A percentile compares a stretch with the other conserved stretches of the same genome.
These are phyloP conservation scores for Geranium rotundifolium DNA, from an alignment of 345 rosid genomes.

Conservation along the genomic window DNA sequence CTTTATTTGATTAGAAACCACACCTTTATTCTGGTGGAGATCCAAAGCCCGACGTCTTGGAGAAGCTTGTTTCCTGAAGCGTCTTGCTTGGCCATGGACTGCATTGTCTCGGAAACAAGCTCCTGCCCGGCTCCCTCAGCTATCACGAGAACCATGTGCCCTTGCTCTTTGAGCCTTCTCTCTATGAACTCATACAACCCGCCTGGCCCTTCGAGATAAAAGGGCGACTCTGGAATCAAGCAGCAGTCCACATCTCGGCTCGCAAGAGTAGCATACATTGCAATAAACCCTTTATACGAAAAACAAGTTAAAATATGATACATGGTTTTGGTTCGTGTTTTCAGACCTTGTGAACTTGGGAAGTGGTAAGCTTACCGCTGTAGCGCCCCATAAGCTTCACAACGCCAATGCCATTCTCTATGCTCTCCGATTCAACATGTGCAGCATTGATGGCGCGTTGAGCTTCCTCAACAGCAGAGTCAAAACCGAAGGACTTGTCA, in stretches of 20 bases:
- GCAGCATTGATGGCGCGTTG: conserved; percentile 46
- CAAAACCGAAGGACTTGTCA: conserved; percentile 43
- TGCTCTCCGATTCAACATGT: conserved; percentile 37
- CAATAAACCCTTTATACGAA: conserved; percentile 35
- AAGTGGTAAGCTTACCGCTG: conserved; percentile 24
- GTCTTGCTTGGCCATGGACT: conserved; percentile 21
- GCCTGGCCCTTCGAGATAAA: conserved; percentile 49
- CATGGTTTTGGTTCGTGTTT: no score
- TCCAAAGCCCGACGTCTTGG: conserved; percentile 47
- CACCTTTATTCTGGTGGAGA: conserved; percentile 48
- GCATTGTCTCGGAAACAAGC: conserved; percentile 24
- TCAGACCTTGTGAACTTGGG: neutral
- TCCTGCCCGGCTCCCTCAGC: conserved; percentile 74
- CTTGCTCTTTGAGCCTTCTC: conserved; percentile 36
- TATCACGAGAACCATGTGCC: conserved; percentile 50
- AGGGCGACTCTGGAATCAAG: conserved; percentile 56
- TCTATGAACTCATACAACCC: conserved; percentile 45
- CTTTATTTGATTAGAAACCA: neutral
- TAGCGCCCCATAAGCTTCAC: conserved; percentile 45
- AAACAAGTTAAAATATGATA: no score
- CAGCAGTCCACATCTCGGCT: conserved; percentile 62
- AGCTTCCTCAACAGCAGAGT: conserved; percentile 45
- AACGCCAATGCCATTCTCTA: conserved; percentile 36
- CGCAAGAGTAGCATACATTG: conserved; percentile 54
- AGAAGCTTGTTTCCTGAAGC: conserved; percentile 55